Evolutionary conservation across 768 basidiomycete genomes (phyloP).

Genomic region (Lactarius tabidus): DNA sequence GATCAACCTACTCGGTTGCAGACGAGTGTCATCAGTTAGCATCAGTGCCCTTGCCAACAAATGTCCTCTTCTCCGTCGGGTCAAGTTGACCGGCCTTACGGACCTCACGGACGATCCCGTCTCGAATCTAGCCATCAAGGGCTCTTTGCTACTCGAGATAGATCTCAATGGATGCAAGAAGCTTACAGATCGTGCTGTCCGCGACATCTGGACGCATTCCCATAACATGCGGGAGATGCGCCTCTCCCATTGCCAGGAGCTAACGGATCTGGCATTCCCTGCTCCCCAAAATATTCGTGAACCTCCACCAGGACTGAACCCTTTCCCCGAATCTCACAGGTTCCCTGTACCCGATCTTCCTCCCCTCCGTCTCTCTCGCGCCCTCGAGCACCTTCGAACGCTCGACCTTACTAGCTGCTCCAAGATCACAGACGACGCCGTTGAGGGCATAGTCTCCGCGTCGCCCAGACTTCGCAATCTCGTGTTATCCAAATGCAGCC

Average conservation of each 20-base stretch:
- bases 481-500: conserved; percentile 78
- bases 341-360: conserved; percentile 43
- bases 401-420: conserved; percentile 87
- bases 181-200: conserved; percentile 72
- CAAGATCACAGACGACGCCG: conserved; percentile 73
- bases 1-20: conserved; percentile 85
- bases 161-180: conserved; percentile 83
- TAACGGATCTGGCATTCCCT: conserved; percentile 87
- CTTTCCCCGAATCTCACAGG: conserved; percentile 36
- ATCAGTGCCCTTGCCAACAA: conserved; percentile 69
- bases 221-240: conserved; percentile 88
- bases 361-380: conserved; percentile 58
- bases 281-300: conserved; percentile 47
- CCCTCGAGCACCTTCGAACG: conserved; percentile 85
- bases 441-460: conserved; percentile 77
- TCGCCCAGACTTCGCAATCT: conserved; percentile 83
- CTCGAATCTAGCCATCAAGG: conserved; percentile 67
- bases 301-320: conserved; percentile 40
- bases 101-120: conserved; percentile 74
- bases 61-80: conserved; percentile 77
- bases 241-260: conserved; percentile 68
- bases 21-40: conserved; percentile 70
- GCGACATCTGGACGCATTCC: conserved; percentile 79
- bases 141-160: conserved; percentile 87
- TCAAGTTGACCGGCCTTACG: conserved; percentile 81